phyloP scores from a whole-genome alignment of 208 protist genomes.

The Crithidia brevicula region DNA sequence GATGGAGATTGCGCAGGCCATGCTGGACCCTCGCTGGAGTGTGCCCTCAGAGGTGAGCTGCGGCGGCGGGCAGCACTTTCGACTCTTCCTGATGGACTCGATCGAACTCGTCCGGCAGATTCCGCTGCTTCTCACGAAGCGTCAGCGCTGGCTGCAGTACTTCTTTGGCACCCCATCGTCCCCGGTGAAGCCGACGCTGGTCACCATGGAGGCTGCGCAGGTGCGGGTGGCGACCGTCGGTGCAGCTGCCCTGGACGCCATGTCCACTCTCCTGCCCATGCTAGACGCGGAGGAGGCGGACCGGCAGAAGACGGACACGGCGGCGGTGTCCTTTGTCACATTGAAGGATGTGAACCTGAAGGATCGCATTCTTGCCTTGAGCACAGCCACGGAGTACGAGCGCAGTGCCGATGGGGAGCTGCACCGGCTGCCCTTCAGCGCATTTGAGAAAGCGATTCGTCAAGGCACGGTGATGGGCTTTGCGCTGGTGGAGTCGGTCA shows the following conservation, averaged over 20 bases:
- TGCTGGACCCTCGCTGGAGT: conserved; percentile 20
- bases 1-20: conserved; percentile 15
- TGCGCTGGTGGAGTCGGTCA: conserved; percentile 60
- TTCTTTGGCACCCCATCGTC: conserved; percentile 65
- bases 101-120: conserved; percentile 28
- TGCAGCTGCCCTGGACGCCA: conserved; percentile 32
- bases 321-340: conserved; percentile 52
- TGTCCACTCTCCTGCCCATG: conserved; percentile 76
- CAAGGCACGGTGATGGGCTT: conserved; percentile 53
- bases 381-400: conserved; percentile 57
- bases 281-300: conserved; percentile 33
- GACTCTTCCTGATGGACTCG: conserved; percentile 58
- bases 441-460: conserved; percentile 48
- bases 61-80: conserved; percentile 35
- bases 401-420: conserved; percentile 50
- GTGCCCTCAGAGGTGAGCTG: conserved; percentile 35
- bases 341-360: conserved; percentile 60
- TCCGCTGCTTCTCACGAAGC: conserved; percentile 22
- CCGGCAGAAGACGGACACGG: conserved; percentile 26
- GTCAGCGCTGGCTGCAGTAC: conserved; percentile 70
- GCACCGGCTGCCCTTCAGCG: conserved; percentile 45
- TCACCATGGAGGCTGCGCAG: conserved; percentile 38
- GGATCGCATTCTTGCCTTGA: conserved; percentile 59
- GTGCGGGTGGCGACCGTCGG: conserved; percentile 58
- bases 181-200: conserved; percentile 43